Evolutionary conservation across 768 basidiomycete genomes (phyloP), one percentile per base, ranked within the genome.

Genomic region (Psilocybe cyanescens): DNA sequence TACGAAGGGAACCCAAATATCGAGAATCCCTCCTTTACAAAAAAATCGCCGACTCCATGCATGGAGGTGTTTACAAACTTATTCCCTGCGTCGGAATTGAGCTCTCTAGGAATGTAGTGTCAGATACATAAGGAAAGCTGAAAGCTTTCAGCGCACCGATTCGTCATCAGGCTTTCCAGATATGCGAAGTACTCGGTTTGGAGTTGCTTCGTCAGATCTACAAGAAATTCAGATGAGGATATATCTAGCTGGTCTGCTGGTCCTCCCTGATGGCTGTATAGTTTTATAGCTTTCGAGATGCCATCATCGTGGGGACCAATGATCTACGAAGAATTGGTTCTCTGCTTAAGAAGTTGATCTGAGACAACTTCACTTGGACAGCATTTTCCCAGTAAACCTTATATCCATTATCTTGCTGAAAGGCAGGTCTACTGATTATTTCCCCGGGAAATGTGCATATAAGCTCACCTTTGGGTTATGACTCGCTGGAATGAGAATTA

Each of bases 381-480:
- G 84, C 91, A 68, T 94, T 94, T 72, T 92, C 90, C 92, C 92
- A 94, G 67, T 94, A 94, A 17, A 94, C 92, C 76, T 95, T 96
- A 76, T 90, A 95, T 2, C 94, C 94, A 70, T 96, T 96, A 69
- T 95, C 94, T 70, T 90, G 75, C 90, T 93, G 52, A 24, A 24
- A 37, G 39, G 19, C 5, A 52, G 9, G 35, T 31, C 58, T 12
- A 59, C 48, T 16, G 19, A 16, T 8, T 17, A 12, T 17, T 52
- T 31, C 14, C 4, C 19, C 37, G 24, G 8, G 14, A 29, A 44
- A 37, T n/a, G 29, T 17, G 28, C 33, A 30, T 9, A 29, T 29
- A 17, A 7, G 48, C 61, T 30, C 67, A 88, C 91, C 85, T 93
- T 94, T 0, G 94, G 94, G 70, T 96, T 96, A 68, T 96, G 94